Percentiles rank a stretch among this genome's conserved stretches.
Conservation (phyloP, 2,329 filamentous ascomycete genomes). For the Colletotrichum tropicale region DNA sequence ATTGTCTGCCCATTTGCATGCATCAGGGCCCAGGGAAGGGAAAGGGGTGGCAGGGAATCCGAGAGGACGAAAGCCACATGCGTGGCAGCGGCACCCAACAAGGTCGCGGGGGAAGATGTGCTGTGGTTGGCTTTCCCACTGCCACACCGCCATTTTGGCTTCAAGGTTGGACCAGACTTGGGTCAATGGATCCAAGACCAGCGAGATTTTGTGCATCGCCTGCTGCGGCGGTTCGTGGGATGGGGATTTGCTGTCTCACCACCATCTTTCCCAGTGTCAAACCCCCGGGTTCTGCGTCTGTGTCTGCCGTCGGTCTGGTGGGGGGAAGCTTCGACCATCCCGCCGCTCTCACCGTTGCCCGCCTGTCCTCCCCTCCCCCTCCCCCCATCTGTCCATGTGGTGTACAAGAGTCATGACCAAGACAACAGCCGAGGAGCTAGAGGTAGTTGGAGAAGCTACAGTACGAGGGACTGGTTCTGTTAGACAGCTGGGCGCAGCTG, state of each 20-base stretch:
- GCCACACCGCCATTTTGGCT: constrained; percentile 20
- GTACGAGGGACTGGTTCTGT: neutral
- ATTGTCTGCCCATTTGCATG: neutral
- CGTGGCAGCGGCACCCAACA: neutral
- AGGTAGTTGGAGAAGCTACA: neutral
- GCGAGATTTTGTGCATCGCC: neutral
- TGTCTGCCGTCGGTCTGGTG: neutral
- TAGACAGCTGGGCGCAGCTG: neutral
- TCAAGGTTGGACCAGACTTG: constrained; percentile 10
- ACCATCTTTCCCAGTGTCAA: neutral
- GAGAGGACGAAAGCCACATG: neutral
- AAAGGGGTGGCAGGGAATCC: neutral
- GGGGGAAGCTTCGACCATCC: neutral
- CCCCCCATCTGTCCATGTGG: neutral
- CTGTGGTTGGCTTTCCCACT: neutral
- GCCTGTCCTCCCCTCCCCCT: neutral
- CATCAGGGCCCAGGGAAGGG: neutral
- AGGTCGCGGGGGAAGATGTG: neutral
- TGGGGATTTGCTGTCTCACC: constrained; percentile 1
- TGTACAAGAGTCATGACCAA: neutral
- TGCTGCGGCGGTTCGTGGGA: constrained; percentile 2
- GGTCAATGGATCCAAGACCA: neutral
- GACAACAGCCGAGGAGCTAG: neutral
- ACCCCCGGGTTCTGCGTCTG: neutral
- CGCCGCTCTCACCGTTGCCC: neutral